Base-by-base conservation (phyloP, 2,329 filamentous ascomycete species). In the Mycosphaerelloides madeirae region DNA sequence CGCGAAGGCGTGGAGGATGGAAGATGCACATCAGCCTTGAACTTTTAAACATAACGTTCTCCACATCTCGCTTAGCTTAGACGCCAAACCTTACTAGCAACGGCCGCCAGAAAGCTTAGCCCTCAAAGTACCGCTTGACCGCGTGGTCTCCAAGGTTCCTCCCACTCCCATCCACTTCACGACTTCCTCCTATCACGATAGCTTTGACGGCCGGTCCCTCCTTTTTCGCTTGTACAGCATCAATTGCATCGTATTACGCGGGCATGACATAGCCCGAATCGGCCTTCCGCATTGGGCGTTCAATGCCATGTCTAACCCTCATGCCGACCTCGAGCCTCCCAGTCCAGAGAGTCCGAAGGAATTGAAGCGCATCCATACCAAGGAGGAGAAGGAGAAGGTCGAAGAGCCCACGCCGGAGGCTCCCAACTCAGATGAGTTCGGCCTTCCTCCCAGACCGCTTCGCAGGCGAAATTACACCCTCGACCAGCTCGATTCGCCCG, bases 361-460 rank as follows among this genome's bases (percentile, higher is more conserved):
- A 18, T 29, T 53, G 43, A 49, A 45, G 48, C 45, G 46, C 16
- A 39, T 49, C 18, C 37, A 44, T 16, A 51, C 45, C 12, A 50
- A 51, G 35, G 44, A 44, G 22, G 36, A 38, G n/a, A 38, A 44
- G 28, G 46, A 50, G 34, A 49, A 49, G 32, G 36, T 44, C 14
- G 47, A 55, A 41, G 50, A 53, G 39, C 48, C 55, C 7, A 50
- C 54, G 34, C 31, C 49, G n/a, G 52, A 62, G 31, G 47, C 56
- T 14, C 52, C 57, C 8, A 56, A 52, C 22, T 54, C 62, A 6
- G 65, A 68, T 40, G 65, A 68, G 44, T 68, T 67, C 46, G 65
- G 65, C 4, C 48, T 68, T 25, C 63, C 64, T 14, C 49, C 63
- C n/a, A 57, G 56, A 41, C 58, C 58, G 41, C 50, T 58, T 6